A percentile compares a stretch with the other conserved stretches of the same genome.
These are phyloP conservation scores for Neolentinus lepideus DNA, from an alignment of 1,284 basidiomycete species.

Conservation along the genomic window DNA sequence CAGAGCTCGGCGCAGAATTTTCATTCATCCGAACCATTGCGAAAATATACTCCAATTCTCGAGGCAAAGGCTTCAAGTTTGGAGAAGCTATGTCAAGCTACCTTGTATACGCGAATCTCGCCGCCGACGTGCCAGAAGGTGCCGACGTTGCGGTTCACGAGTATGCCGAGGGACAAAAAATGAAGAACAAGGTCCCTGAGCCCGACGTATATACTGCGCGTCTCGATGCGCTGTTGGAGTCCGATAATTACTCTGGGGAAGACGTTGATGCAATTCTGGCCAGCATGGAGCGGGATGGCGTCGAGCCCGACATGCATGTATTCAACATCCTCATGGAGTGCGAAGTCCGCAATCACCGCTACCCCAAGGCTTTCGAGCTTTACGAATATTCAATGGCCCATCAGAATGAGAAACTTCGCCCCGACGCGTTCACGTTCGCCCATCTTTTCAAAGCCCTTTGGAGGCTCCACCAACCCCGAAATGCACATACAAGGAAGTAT, in stretches of 20 bases:
- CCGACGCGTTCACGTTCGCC: neutral
- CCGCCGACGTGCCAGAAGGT: neutral
- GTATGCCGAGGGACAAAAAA: neutral
- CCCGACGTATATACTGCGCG: neutral
- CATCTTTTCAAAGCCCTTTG: neutral
- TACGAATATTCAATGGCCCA: neutral
- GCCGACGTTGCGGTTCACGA: neutral
- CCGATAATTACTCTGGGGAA: neutral
- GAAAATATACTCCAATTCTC: neutral
- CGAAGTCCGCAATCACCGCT: neutral
- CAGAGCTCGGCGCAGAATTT: neutral
- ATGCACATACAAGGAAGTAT: conserved; percentile 1
- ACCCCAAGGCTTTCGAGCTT: neutral
- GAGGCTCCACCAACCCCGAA: conserved; percentile 5
- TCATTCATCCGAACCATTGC: neutral
- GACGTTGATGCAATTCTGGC: neutral
- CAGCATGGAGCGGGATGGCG: neutral
- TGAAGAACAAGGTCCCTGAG: neutral
- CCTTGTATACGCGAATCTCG: neutral
- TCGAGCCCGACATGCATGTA: neutral
- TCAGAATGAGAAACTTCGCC: neutral
- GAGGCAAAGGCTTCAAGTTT: neutral
- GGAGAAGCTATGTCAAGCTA: neutral
- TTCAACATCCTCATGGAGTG: neutral
- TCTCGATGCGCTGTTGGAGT: neutral